Evolutionary conservation across 2,329 filamentous ascomycete genomes (phyloP).

Genomic region (Alternaria sp.): DNA sequence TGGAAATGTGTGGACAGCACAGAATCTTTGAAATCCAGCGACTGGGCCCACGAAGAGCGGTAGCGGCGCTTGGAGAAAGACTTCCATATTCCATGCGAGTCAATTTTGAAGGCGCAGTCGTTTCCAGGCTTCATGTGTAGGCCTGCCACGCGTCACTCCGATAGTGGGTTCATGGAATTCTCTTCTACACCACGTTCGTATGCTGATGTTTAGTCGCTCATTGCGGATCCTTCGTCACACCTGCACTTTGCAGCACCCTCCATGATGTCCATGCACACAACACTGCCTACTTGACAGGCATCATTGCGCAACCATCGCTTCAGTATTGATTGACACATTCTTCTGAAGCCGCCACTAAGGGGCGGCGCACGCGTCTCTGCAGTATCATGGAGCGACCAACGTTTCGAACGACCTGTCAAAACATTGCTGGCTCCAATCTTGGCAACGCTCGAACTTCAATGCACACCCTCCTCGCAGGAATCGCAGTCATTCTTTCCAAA

Average conservation of each 20-base stretch:
- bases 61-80: not conserved
- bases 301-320: not conserved
- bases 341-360: not conserved
- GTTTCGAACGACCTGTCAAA: conserved; percentile 12
- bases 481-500: not conserved
- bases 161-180: not conserved
- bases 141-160: conserved; percentile 3
- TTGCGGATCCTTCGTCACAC: not conserved
- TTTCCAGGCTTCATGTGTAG: not conserved
- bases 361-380: not conserved
- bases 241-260: not conserved
- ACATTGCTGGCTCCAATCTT: conserved; percentile 1
- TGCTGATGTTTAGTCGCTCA: not conserved
- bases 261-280: not conserved
- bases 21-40: not conserved
- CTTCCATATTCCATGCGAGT: not conserved
- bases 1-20: not conserved
- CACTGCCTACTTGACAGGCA: not conserved
- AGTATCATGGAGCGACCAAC: conserved; percentile 6
- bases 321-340: not conserved
- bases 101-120: not conserved
- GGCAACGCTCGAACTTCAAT: conserved; percentile 1
- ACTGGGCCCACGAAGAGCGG: not conserved
- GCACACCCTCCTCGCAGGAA: not conserved
- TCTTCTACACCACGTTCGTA: not conserved